Evolutionary conservation across 1,139 yeast species (phyloP), one percentile per base, ranked within the genome.

Genomic region (Kodamaea ohmeri): DNA sequence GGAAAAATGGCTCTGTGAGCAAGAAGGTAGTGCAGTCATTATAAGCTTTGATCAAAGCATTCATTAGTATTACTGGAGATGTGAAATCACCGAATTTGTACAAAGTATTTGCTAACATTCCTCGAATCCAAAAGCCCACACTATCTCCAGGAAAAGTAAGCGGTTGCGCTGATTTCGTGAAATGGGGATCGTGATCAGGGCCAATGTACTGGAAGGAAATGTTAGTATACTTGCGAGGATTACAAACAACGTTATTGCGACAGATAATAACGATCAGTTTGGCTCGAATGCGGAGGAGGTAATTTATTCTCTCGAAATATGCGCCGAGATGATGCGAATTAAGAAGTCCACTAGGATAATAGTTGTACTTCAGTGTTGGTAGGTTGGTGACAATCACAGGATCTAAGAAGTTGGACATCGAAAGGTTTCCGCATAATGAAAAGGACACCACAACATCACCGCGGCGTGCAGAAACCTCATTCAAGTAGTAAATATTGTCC

Each of bases 121-220:
- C 3, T 4, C 34, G 6, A 14, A 48, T 9, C 53, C 51, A 55
- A 30, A 41, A 47, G 32, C 37, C 47, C 37, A 57, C 40, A 35
- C 40, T 55, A 13, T 55, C 57, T 35, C 47, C 48, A 5, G 63
- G 63, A 19, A 58, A 45, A 45, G 39, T 39, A 38, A 31, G 49
- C 16, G 48, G 32, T 34, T 21, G 41, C 44, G 25, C 17, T 15
- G 26, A 9, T 4, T 18, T n/a, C n/a, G n/a, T n/a, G 21, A 29
- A 28, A 15, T 50, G 45, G 29, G 45, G 48, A 31, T 56, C 61
- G 25, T 45, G 43, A 11, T 37, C 36, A 6, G 48, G 40, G 33
- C 47, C 48, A n/a, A 56, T 39, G 32, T 45, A 50, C 2, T 46
- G 35, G n/a, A 58, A 40, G 4, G 45, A 39, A 22, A 58, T 51